phyloP scores from a whole-genome alignment of 2,329 filamentous ascomycete species.

The Chrysosporium keratinophilum region DNA sequence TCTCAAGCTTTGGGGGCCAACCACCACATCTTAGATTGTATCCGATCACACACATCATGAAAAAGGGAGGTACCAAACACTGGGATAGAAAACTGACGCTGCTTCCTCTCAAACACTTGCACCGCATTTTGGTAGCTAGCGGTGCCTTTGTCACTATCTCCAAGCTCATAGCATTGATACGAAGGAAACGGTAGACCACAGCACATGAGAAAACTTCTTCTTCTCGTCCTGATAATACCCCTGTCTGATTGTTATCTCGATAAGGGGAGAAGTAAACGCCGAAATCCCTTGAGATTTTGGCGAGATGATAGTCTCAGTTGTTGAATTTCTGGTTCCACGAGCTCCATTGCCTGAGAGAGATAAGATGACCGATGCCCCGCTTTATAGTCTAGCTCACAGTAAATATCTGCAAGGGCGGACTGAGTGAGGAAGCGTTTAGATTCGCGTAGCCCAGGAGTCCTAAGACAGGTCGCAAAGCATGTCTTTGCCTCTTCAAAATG shows the following conservation, averaged over 20 bases:
- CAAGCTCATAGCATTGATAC: not conserved
- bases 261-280: slow-evolving; percentile 2
- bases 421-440: not conserved
- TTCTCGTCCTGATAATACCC: not conserved
- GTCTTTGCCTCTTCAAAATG: not conserved
- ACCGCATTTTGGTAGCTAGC: not conserved
- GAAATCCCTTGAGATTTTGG: not conserved
- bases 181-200: not conserved
- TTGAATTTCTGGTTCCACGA: not conserved
- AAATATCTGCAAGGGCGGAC: slow-evolving; percentile 2
- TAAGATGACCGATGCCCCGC: not conserved
- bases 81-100: not conserved
- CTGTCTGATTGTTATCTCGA: not conserved
- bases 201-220: not conserved
- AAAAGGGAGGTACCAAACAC: not conserved
- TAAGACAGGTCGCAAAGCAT: not conserved
- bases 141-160: not conserved
- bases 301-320: not conserved
- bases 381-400: slow-evolving; percentile 4
- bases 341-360: not conserved
- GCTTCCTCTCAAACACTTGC: not conserved
- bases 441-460: not conserved
- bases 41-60: slow-evolving; percentile 4
- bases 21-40: not conserved
- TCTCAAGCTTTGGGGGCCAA: not conserved